phyloP scores from a whole-genome alignment of 1,139 yeast species.

The Taphrina wiesneri region DNA sequence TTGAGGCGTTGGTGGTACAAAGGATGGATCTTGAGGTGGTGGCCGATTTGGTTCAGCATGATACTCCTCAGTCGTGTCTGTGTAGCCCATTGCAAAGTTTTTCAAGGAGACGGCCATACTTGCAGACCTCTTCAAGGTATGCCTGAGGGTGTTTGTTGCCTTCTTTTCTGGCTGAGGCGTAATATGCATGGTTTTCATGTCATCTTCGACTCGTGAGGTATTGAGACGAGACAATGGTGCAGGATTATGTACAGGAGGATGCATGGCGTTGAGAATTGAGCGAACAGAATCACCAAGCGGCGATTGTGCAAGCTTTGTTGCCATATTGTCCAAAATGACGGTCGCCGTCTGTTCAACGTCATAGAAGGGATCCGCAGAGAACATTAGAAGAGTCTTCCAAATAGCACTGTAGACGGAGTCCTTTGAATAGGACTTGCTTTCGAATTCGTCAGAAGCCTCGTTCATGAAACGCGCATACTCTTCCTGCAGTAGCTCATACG shows the following conservation, averaged over 20 bases:
- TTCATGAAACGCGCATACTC: slow-evolving; percentile 65
- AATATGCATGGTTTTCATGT: not conserved
- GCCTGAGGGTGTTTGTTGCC: slow-evolving; percentile 10
- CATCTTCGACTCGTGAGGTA: slow-evolving; percentile 15
- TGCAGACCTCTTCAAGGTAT: slow-evolving; percentile 46
- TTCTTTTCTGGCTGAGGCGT: slow-evolving; percentile 14
- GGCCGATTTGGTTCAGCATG: slow-evolving; percentile 39
- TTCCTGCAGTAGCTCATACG: slow-evolving; percentile 81
- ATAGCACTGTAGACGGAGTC: slow-evolving; percentile 84
- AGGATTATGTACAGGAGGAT: slow-evolving; percentile 18
- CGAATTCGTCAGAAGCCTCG: not conserved
- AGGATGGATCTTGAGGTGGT: slow-evolving; percentile 39
- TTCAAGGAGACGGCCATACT: slow-evolving; percentile 47
- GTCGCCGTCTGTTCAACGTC: slow-evolving; percentile 78
- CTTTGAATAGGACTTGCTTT: slow-evolving; percentile 50
- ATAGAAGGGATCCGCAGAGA: slow-evolving; percentile 85
- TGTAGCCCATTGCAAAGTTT: slow-evolving; percentile 44
- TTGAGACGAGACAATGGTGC: slow-evolving; percentile 8
- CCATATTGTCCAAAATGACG: slow-evolving; percentile 70
- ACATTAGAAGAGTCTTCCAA: slow-evolving; percentile 79
- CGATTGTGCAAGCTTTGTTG: slow-evolving; percentile 61
- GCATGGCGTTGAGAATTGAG: slow-evolving; percentile 51
- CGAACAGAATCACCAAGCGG: slow-evolving; percentile 64
- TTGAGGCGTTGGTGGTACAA: slow-evolving; percentile 42
- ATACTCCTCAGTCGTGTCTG: slow-evolving; percentile 36